Evolutionary conservation across 169 alveolate genomes (phyloP).

Genomic region (Plasmodium vivax): DNA sequence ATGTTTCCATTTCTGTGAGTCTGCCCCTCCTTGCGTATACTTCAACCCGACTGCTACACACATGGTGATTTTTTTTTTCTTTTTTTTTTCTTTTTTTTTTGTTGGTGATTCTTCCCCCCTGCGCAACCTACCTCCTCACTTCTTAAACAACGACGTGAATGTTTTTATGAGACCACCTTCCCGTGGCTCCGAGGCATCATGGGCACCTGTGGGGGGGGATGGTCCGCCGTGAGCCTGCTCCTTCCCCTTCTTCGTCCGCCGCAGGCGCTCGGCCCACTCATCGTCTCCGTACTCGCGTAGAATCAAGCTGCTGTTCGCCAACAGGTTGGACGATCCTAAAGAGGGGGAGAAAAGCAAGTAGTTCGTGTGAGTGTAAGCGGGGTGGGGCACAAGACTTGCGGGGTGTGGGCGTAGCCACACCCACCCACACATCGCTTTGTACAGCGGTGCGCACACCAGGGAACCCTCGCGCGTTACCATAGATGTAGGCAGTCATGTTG

Average conservation of each 20-base stretch:
- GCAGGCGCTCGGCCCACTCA: constrained; percentile 52
- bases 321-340: constrained; percentile 36
- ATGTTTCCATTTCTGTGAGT: background rate
- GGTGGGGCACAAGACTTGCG: background rate
- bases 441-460: background rate
- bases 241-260: constrained; percentile 42
- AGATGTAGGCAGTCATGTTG: constrained; percentile 60
- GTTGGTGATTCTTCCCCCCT: background rate
- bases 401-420: background rate
- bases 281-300: constrained; percentile 58
- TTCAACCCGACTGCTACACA: background rate
- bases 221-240: background rate
- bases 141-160: constrained; percentile 48
- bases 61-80: background rate
- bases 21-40: background rate
- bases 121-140: background rate
- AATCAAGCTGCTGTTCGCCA: constrained; percentile 32
- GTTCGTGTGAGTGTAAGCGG: background rate
- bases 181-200: background rate
- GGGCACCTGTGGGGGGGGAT: background rate
- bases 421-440: background rate
- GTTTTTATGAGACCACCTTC: constrained; percentile 19
- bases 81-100: background rate
- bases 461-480: constrained; percentile 31
- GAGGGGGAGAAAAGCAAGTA: background rate